A percentile compares a stretch with the other conserved stretches of the same genome.
phyloP scores from a whole-genome alignment of 2,329 filamentous ascomycete species.

The Pseudogymnoascus verrucosus region DNA sequence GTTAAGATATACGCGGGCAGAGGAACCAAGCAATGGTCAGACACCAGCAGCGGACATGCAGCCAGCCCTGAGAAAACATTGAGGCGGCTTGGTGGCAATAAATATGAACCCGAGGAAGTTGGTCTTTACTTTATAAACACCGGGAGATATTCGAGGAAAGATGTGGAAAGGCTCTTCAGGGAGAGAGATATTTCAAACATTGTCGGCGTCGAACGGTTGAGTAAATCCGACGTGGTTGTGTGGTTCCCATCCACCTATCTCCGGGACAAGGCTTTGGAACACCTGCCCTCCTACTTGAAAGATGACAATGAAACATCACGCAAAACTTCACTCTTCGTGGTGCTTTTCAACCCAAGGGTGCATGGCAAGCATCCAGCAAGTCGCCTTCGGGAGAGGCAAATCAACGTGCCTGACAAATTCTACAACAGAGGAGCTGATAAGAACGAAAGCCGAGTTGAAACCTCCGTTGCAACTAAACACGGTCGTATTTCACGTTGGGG shows the following conservation, averaged over 20 bases:
- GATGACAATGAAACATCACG: not conserved
- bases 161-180: not conserved
- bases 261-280: not conserved
- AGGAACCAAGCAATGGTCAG: not conserved
- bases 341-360: not conserved
- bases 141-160: not conserved
- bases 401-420: not conserved
- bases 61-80: not conserved
- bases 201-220: not conserved
- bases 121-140: slow-evolving; percentile 5
- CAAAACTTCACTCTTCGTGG: not conserved
- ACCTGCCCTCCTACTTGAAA: not conserved
- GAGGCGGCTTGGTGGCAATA: not conserved
- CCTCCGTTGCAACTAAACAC: not conserved
- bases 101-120: not conserved
- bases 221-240: not conserved
- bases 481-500: not conserved
- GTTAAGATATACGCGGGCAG: not conserved
- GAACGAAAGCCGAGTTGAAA: not conserved
- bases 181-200: not conserved
- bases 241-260: not conserved
- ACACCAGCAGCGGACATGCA: not conserved
- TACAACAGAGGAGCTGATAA: not conserved
- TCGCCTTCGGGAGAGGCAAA: not conserved
- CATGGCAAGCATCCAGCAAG: not conserved